A percentile compares a stretch with the other conserved stretches of the same genome.
These are phyloP conservation scores for Pelargonium citronellum DNA, from an alignment of 441 rosid species.

Conservation along the genomic window DNA sequence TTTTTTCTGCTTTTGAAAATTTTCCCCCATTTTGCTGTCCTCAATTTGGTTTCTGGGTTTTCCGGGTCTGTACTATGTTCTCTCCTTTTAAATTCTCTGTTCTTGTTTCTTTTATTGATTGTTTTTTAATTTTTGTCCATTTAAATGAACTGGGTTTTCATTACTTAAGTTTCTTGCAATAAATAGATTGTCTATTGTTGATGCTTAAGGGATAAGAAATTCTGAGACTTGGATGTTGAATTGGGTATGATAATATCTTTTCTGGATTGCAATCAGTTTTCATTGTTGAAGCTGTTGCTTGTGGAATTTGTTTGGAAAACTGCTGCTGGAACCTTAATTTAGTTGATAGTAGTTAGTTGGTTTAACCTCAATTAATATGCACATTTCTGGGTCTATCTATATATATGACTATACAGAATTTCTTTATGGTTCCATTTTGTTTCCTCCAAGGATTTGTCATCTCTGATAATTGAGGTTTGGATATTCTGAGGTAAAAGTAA, in stretches of 20 bases:
- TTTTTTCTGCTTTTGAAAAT: neutral
- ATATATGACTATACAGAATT: neutral
- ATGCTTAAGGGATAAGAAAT: neutral
- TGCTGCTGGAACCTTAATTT: neutral
- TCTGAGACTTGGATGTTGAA: neutral
- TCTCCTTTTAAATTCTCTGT: neutral
- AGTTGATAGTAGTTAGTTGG: neutral
- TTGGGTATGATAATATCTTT: neutral
- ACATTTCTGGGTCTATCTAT: neutral
- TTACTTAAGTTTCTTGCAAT: neutral
- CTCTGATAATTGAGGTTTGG: neutral
- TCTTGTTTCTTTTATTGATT: neutral
- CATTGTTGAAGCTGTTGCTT: no score
- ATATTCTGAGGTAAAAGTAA: no score
- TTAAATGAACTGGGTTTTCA: neutral
- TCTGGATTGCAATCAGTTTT: neutral
- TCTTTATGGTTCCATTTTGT: neutral
- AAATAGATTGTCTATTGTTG: neutral
- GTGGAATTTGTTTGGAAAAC: no score
- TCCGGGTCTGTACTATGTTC: constrained; percentile 1
- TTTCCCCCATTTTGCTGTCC: neutral
- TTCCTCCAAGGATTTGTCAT: neutral
- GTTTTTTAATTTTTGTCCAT: neutral
- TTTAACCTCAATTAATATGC: neutral
- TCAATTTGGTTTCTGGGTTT: constrained; percentile 6